Conservation (phyloP, 495 filamentous ascomycete species). For the Penicillium odoratum region DNA sequence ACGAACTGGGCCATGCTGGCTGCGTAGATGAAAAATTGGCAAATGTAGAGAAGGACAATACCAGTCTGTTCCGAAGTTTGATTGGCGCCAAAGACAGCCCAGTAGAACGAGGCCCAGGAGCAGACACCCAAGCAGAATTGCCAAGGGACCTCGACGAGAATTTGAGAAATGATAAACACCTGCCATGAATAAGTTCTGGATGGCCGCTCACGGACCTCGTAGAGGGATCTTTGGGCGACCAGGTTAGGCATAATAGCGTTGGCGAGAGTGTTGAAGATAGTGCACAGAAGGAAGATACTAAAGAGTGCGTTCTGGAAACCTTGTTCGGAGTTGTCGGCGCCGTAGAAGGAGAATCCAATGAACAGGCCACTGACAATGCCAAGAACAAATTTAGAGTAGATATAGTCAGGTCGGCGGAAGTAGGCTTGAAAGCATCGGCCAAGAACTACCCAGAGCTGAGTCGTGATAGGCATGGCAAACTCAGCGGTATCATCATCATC, state of each 20-base stretch:
- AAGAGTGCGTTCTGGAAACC: slow-evolving; percentile 85
- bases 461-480: slow-evolving; percentile 52
- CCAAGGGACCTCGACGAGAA: slow-evolving; percentile 53
- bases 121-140: slow-evolving; percentile 43
- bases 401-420: slow-evolving; percentile 54
- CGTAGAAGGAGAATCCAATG: slow-evolving; percentile 82
- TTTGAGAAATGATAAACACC: slow-evolving; percentile 49
- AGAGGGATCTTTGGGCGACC: slow-evolving; percentile 47
- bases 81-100: slow-evolving; percentile 40
- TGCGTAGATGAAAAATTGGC: slow-evolving; percentile 48
- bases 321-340: slow-evolving; percentile 56
- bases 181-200: slow-evolving; percentile 54
- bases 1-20: slow-evolving; percentile 53
- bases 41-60: slow-evolving; percentile 52
- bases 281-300: slow-evolving; percentile 75
- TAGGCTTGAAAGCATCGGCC: slow-evolving; percentile 48
- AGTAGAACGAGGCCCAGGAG: slow-evolving; percentile 51
- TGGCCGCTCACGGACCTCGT: slow-evolving; percentile 51
- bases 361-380: slow-evolving; percentile 59
- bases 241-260: slow-evolving; percentile 57
- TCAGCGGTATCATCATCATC: slow-evolving; percentile 31
- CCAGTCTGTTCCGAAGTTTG: slow-evolving; percentile 43
- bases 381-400: slow-evolving; percentile 51
- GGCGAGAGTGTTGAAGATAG: slow-evolving; percentile 68
- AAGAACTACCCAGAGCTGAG: slow-evolving; percentile 49